Evolutionary conservation across 306 rosid genomes (phyloP).

Genomic region (Inga laurina): DNA sequence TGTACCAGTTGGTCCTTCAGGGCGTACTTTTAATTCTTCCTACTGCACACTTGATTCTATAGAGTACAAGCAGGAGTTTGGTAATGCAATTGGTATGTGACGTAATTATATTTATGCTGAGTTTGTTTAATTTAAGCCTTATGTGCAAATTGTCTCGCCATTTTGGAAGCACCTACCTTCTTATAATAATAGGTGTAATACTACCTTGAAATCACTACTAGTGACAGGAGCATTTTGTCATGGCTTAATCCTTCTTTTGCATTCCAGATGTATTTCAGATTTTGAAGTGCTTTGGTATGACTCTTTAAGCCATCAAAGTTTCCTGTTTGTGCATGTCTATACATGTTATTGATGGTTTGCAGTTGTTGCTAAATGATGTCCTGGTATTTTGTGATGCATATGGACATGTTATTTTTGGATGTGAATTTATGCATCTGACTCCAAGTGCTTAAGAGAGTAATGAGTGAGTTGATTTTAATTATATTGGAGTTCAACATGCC

Average conservation of each 20-base stretch:
- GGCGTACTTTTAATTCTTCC: conserved; percentile 84
- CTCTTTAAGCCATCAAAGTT: conserved; percentile 7
- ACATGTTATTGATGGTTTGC: conserved; percentile 27
- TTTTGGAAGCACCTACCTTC: conserved; percentile 18
- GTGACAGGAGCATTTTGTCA: conserved; percentile 22
- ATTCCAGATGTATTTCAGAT: conserved; percentile 28
- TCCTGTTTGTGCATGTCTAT: conserved; percentile 13
- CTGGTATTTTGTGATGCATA: not conserved
- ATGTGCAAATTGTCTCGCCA: conserved; percentile 23
- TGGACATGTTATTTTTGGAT: conserved; percentile 18
- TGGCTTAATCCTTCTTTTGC: conserved; percentile 22
- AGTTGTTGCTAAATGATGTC: conserved; percentile 6
- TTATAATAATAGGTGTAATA: conserved; percentile 9
- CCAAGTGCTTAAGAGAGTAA: not conserved
- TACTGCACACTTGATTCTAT: conserved; percentile 71
- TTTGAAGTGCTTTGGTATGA: conserved; percentile 31
- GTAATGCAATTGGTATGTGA: conserved; percentile 89
- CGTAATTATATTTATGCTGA: conserved; percentile 17
- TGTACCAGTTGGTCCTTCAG: conserved; percentile 86
- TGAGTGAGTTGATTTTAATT: conserved; percentile 1
- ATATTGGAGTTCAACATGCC: not conserved
- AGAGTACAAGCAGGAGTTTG: conserved; percentile 90
- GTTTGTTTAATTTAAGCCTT: conserved; percentile 19
- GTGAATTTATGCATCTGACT: not conserved
- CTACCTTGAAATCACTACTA: conserved; percentile 20